phyloP scores from a whole-genome alignment of 129 eudicot genomes.

The Lonicera japonica region DNA sequence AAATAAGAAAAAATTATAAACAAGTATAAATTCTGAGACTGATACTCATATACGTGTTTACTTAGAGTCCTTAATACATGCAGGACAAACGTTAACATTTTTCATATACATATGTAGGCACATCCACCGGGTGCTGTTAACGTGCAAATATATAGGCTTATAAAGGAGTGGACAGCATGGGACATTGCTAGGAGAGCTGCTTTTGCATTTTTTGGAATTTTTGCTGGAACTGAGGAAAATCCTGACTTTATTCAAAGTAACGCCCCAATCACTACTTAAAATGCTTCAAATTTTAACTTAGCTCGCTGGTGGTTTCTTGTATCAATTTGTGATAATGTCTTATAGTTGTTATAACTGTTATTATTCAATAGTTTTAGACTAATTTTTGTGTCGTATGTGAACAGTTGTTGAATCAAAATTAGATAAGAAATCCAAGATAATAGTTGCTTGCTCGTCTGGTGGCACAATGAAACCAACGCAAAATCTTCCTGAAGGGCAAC shows the following conservation, averaged over 20 bases:
- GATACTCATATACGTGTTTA: no score
- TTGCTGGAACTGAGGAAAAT: constrained; percentile 96
- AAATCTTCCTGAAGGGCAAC: constrained; percentile 99
- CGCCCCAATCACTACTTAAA: neutral
- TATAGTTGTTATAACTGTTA: no score
- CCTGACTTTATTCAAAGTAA: constrained; percentile 83
- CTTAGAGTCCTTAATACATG: no score
- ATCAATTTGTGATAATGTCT: no score
- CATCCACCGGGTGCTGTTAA: constrained; percentile 93
- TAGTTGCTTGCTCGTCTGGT: constrained; percentile 92
- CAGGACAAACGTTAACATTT: no score
- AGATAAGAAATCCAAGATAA: constrained; percentile 70
- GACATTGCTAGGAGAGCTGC: constrained; percentile 95
- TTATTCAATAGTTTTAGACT: neutral
- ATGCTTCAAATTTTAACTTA: neutral
- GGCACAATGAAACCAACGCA: constrained; percentile 92
- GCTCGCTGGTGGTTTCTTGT: no score
- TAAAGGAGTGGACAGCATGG: constrained; percentile 99
- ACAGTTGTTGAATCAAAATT: constrained; percentile 71
- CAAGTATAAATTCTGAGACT: no score
- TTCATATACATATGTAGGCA: constrained; percentile 37
- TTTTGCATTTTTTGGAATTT: constrained; percentile 96
- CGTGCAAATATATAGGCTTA: constrained; percentile 91
- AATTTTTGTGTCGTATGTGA: neutral
- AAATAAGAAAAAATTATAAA: no score